Base-by-base conservation (phyloP, 2,329 filamentous ascomycete species). In the Ploettnerulaceae sp. region DNA sequence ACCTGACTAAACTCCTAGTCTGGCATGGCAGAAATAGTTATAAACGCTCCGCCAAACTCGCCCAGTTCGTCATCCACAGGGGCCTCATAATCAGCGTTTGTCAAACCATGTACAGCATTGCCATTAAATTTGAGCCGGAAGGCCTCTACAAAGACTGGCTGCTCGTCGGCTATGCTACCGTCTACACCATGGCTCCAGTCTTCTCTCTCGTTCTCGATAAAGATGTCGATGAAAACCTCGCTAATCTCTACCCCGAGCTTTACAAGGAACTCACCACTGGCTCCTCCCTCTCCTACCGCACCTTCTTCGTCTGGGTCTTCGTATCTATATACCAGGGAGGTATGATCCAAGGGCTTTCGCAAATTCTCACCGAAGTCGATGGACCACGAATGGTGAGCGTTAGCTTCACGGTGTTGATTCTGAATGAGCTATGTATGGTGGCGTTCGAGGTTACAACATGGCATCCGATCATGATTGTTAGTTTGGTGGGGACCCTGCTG, bases 1-100 rank as follows among this genome's bases (percentile, higher is more conserved):
- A 98, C 64, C 71, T 98, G 15, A 95, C 91, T 39, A 98, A 97
- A 67, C 77, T 98, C 1, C 78, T 98, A n/a, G 89, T 98, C 28
- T 98, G 94, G 93, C 94, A 98, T 64, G 93, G 93, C 1, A 82
- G 94, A 24, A 98, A 98, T 69, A 91, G 84, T 58, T 98, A 98
- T 74, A 97, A 97, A 68, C 81, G 94, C 35, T 89, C 82, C 49
- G 93, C 93, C 21, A 98, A 98, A 69, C 78, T 98, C 18, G 89
- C 88, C 0, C 94, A 97, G 66, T 98, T 98, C 67, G 91, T 98
- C 60, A 98, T 98, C 60, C 94, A 98, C 64, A 86, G 93, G 60
- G 93, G 93, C 40, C 73, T 98, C 34, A 95, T 98, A 61, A 95
- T 98, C 61, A 84, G 81, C 44, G 89, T 97, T 21, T 96, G 90